Evolutionary conservation across 805 yeast species (phyloP).

Genomic region (Ogataea paradorogensis): DNA sequence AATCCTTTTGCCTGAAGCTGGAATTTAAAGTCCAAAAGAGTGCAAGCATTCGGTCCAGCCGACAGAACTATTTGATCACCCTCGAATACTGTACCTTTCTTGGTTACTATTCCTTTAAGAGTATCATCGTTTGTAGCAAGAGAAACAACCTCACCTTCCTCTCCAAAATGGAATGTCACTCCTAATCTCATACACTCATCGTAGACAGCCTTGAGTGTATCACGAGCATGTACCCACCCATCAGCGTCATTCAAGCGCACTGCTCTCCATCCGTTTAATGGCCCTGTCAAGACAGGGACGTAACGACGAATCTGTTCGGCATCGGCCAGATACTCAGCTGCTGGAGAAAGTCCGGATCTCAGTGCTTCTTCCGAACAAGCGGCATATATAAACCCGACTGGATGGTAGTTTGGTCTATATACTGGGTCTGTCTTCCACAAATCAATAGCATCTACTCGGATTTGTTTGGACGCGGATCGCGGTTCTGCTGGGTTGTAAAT

Average conservation of each 20-base stretch:
- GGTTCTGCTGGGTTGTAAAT: conserved; percentile 1
- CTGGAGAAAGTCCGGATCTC: conserved; percentile 26
- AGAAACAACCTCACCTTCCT: conserved; percentile 9
- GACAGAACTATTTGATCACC: conserved; percentile 34
- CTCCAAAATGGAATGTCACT: conserved; percentile 18
- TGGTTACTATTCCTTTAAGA: conserved; percentile 12
- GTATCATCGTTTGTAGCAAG: conserved; percentile 6
- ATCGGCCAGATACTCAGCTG: conserved; percentile 19
- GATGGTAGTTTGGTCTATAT: conserved; percentile 8
- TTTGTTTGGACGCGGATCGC: background rate
- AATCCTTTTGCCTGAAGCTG: conserved; percentile 38
- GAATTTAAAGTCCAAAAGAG: conserved; percentile 29
- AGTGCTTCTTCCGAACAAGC: conserved; percentile 26
- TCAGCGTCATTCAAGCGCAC: conserved; percentile 27
- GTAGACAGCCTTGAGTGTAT: conserved; percentile 26
- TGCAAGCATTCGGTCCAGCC: conserved; percentile 38
- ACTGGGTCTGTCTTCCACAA: conserved; percentile 9
- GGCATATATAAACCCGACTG: conserved; percentile 16
- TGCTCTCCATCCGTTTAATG: conserved; percentile 11
- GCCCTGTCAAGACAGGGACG: conserved; percentile 12
- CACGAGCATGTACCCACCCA: conserved; percentile 31
- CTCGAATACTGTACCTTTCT: conserved; percentile 26
- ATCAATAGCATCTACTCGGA: conserved; percentile 4
- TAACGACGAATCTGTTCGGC: conserved; percentile 19
- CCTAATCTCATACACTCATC: conserved; percentile 19